Evolutionary conservation across 306 rosid species (phyloP).

Genomic region (Vicia sativa): DNA sequence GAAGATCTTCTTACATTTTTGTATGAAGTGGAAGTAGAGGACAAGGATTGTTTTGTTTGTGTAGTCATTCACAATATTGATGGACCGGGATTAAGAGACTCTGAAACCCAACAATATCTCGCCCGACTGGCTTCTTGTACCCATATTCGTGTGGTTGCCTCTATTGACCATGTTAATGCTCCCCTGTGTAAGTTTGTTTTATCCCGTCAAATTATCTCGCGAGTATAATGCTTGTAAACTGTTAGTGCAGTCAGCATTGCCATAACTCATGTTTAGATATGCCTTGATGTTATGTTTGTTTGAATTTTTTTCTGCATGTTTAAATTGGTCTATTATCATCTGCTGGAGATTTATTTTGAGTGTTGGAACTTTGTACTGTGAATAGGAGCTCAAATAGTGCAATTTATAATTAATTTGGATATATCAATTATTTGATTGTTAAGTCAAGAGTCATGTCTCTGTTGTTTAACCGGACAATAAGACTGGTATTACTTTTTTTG

Average conservation of each 20-base stretch:
- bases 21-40: conserved; percentile 58
- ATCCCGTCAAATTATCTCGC: neutral
- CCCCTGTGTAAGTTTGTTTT: conserved; percentile 68
- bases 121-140: conserved; percentile 80
- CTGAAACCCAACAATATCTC: conserved; percentile 77
- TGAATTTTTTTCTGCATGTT: conserved; percentile 6
- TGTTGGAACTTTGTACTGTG: neutral
- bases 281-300: conserved; percentile 21
- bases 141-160: conserved; percentile 69
- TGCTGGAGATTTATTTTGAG: conserved; percentile 17
- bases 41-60: conserved; percentile 55
- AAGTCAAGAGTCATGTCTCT: too few relatives aligned
- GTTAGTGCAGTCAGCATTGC: conserved; percentile 44
- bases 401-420: neutral
- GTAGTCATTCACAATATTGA: conserved; percentile 84
- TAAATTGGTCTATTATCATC: conserved; percentile 17
- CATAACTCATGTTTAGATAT: conserved; percentile 10
- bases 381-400: conserved; percentile 14
- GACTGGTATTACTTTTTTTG: conserved; percentile 6
- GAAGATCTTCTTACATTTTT: conserved; percentile 80
- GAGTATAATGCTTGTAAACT: conserved; percentile 30
- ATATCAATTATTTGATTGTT: neutral
- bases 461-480: too few relatives aligned
- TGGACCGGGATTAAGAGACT: conserved; percentile 88
- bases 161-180: conserved; percentile 84